phyloP scores from a whole-genome alignment of 2,329 filamentous ascomycete genomes.

The Waltergamsia citrina region DNA sequence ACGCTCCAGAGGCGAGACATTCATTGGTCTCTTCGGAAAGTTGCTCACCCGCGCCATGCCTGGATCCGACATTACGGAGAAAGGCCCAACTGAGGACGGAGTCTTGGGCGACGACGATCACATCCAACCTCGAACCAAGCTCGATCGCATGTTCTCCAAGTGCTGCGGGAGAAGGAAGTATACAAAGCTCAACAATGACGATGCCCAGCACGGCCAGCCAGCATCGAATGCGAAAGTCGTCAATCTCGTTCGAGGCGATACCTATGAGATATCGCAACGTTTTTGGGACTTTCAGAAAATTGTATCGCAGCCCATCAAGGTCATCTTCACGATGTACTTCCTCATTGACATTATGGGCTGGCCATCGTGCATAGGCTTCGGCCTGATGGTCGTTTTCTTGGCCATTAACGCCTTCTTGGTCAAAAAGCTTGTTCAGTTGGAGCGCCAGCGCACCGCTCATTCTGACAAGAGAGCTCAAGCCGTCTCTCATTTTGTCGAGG shows the following conservation, averaged over 20 bases:
- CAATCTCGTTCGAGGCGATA: slow-evolving; percentile 75
- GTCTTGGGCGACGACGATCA: slow-evolving; percentile 1
- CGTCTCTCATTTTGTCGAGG: slow-evolving; percentile 79
- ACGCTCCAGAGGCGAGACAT: slow-evolving; percentile 63
- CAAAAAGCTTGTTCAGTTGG: slow-evolving; percentile 54
- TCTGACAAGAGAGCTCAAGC: slow-evolving; percentile 73
- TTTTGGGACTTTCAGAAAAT: slow-evolving; percentile 84
- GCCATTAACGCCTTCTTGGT: slow-evolving; percentile 60
- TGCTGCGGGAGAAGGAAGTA: slow-evolving; percentile 11
- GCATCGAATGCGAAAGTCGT: slow-evolving; percentile 87
- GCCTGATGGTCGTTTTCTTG: slow-evolving; percentile 61
- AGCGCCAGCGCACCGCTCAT: slow-evolving; percentile 59
- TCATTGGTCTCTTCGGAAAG: slow-evolving; percentile 26
- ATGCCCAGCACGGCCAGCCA: slow-evolving; percentile 25
- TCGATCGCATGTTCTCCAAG: slow-evolving; percentile 8
- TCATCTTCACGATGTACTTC: slow-evolving; percentile 57
- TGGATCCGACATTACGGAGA: slow-evolving; percentile 26
- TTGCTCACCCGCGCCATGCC: slow-evolving; percentile 26
- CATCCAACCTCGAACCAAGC: neutral
- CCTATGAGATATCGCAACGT: slow-evolving; percentile 71
- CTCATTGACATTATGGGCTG: slow-evolving; percentile 69
- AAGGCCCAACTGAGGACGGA: slow-evolving; percentile 13
- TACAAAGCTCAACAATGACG: neutral
- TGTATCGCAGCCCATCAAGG: slow-evolving; percentile 64
- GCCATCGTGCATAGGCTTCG: slow-evolving; percentile 64